These are phyloP conservation scores for Wallacemonas sp. DNA, from an alignment of 208 protist genomes.

Conservation along the genomic window DNA sequence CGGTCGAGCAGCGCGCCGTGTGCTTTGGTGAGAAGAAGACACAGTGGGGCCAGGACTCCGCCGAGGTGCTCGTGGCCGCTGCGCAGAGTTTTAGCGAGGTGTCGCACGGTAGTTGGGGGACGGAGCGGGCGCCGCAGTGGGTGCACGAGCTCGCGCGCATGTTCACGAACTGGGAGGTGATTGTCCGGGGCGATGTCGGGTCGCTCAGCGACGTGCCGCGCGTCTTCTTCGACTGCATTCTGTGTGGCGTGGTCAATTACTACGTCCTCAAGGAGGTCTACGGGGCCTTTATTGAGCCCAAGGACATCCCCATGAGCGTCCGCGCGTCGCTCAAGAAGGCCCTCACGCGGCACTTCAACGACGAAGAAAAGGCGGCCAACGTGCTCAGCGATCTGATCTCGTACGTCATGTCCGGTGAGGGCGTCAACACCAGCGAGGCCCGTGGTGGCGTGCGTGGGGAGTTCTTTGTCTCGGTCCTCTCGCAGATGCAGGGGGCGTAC, in stretches of 20 bases:
- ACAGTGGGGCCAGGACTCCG: slow-evolving; percentile 55
- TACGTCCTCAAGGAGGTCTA: slow-evolving; percentile 72
- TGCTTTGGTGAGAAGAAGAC: slow-evolving; percentile 48
- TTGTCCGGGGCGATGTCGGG: slow-evolving; percentile 76
- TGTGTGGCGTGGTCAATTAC: slow-evolving; percentile 68
- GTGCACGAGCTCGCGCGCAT: slow-evolving; percentile 83
- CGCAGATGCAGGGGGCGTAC: slow-evolving; percentile 86
- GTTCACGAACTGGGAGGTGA: slow-evolving; percentile 88
- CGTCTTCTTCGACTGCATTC: slow-evolving; percentile 83
- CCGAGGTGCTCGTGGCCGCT: slow-evolving; percentile 46
- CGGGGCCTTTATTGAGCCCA: slow-evolving; percentile 47
- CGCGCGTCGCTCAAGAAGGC: slow-evolving; percentile 50
- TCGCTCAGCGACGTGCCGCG: slow-evolving; percentile 77
- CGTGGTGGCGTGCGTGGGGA: slow-evolving; percentile 54
- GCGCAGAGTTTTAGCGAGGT: slow-evolving; percentile 63
- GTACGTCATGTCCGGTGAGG: slow-evolving; percentile 63
- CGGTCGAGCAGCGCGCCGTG: slow-evolving; percentile 53
- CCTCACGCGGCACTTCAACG: slow-evolving; percentile 66
- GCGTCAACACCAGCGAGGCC: slow-evolving; percentile 2
- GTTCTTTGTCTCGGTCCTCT: slow-evolving; percentile 77
- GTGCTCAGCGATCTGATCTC: slow-evolving; percentile 65
- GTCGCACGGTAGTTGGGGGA: slow-evolving; percentile 43
- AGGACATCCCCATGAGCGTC: slow-evolving; percentile 46
- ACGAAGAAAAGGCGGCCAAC: slow-evolving; percentile 63
- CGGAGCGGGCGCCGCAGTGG: slow-evolving; percentile 61